Evolutionary conservation across 1,139 yeast species (phyloP), one percentile per base, ranked within the genome.

Genomic region (Geotrichum carabidarum): DNA sequence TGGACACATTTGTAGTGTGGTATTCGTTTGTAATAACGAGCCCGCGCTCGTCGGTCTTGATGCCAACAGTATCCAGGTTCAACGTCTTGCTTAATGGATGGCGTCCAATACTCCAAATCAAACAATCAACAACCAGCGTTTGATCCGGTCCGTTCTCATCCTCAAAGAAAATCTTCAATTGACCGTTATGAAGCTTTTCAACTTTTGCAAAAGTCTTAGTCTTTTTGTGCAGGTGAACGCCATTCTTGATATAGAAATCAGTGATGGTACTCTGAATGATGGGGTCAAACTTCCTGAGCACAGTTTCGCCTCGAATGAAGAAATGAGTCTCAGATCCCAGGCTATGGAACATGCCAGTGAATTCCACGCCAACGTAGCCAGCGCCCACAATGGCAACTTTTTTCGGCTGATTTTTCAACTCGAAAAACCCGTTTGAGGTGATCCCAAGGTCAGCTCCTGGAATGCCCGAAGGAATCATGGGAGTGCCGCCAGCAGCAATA

Each of bases 351-450:
- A 93, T 88, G 60, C 98, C 99, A 2, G 97, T 86, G 55, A 93
- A 79, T 73, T 93, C 99, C 48, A 90, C 86, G 55, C 96, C 98
- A 70, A 93, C 93, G 74, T 93, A 93, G 48, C 99, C 99, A 40
- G 96, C 97, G 63, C 99, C 99, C n/a, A 93, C 96, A 60, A 93
- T 78, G 1, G 95, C 97, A 32, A 93, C 98, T 51, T 83, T 78
- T 71, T 87, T 84, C 48, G 99, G 99, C 72, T 91, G 97, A 48
- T 75, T 68, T 58, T 79, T 83, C 62, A 93, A 76, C 60, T 79
- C 81, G 67, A 93, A 93, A 71, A 93, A 93, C 0, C 96, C 96
- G 69, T 93, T 96, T n/a, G 96, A 88, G 54, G 87, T 83, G 60
- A 82, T 84, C 59, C 97, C 97, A 60, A 78, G 76, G 66, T 90